phyloP scores from a whole-genome alignment of 2,329 filamentous ascomycete species.

The Alternaria incomplexa region DNA sequence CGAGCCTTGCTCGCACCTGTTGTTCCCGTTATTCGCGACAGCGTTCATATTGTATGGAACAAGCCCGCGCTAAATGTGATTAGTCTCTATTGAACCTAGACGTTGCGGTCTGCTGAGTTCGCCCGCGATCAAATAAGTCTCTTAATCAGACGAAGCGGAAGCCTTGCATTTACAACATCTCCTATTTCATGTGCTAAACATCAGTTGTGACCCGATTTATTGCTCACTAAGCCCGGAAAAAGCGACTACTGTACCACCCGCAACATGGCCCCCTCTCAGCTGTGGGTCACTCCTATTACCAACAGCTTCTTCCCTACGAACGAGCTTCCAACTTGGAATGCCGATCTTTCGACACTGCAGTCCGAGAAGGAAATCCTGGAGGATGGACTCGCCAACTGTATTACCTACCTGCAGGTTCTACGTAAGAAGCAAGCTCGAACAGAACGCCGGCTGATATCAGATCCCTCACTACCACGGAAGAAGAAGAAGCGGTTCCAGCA shows the following conservation, averaged over 20 bases:
- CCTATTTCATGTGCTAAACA: neutral
- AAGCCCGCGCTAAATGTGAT: neutral
- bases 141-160: neutral
- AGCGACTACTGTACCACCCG: neutral
- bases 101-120: neutral
- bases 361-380: constrained; percentile 35
- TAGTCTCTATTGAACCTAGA: neutral
- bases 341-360: constrained; percentile 19
- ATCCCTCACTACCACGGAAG: constrained; percentile 19
- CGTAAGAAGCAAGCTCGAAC: constrained; percentile 39
- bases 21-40: neutral
- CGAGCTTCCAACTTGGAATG: neutral
- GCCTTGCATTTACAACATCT: neutral
- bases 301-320: neutral
- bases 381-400: constrained; percentile 38
- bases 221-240: neutral
- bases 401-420: constrained; percentile 38
- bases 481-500: constrained; percentile 43
- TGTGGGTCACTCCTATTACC: neutral
- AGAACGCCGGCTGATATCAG: constrained; percentile 24
- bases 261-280: constrained; percentile 1
- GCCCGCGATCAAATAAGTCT: neutral
- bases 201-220: neutral
- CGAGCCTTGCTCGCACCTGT: neutral
- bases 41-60: neutral